Evolutionary conservation across 2,329 filamentous ascomycete genomes (phyloP), one percentile per base, ranked within the genome.

Genomic region (Lecanosticta acicola): DNA sequence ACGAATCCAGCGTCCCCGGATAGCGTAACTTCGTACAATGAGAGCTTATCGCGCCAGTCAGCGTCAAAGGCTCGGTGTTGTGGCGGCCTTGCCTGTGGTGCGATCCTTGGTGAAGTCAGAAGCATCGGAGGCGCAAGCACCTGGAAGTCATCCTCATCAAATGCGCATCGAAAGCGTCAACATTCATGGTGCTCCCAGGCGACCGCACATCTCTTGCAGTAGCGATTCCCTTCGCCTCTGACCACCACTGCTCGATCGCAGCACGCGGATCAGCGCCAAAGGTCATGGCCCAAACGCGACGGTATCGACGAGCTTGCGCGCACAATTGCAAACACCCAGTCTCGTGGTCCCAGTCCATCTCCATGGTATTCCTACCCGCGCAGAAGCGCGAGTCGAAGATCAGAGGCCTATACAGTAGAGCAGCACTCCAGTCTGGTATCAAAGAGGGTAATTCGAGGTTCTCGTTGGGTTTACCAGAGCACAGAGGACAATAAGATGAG

Each of bases 361-460:
- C 57, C 2, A 61, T 46, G 4, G 41, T 50, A 4, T 45, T 39
- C 17, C 56, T 59, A 14, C 59, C 59, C 13, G 60, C 59, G 11
- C 45, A 34, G 37, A 54, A 63, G 5, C 48, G 41, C 3, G 47
- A 32, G 14, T 49, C 59, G 36, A 62, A 62, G 29, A 61, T 46
- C 7, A 63, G 49, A 13, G 60, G 59, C 13, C 59, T 36, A 2
- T 57, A 57, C 10, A 39, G 42, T 4, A 61, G 44, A 19, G 56
- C 44, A 8, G 54, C 44, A 1, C 57, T 59, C 60, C 60, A 63
- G 35, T 63, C 60, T 3, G 60, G 60, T 3, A 59, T 45, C 56
- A 55, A 57, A 8, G 47, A 54, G 1, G 58, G 51, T 8, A 61
- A 36, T 2, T 41, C 32, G 9, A 46, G 41, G 17, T 41, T 41